A percentile compares a stretch with the other conserved stretches of the same genome.
phyloP scores from a whole-genome alignment of 73 alveolate species.

The Blepharisma japonicum region DNA sequence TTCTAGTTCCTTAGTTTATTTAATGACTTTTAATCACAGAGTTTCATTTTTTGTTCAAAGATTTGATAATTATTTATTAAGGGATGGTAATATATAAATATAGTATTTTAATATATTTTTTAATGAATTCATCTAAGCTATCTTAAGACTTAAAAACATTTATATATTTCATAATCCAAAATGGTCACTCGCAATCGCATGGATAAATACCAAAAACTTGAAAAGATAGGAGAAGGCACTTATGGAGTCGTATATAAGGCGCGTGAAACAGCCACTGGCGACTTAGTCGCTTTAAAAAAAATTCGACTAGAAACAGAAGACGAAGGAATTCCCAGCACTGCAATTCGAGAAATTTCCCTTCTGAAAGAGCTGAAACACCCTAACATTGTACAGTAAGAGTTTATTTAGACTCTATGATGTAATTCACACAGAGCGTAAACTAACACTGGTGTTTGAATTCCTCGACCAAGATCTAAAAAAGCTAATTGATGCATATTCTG shows the following conservation, averaged over 20 bases:
- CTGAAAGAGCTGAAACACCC: constrained; percentile 92
- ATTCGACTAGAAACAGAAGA: constrained; percentile 93
- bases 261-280: constrained; percentile 66
- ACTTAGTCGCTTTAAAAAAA: constrained; percentile 86
- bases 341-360: constrained; percentile 92
- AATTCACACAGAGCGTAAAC: constrained; percentile 68
- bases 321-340: constrained; percentile 96
- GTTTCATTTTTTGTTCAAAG: no score
- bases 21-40: no score
- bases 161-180: no score
- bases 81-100: no score
- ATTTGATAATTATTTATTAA: no score
- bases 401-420: constrained; percentile 58
- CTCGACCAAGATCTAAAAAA: constrained; percentile 75
- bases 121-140: no score
- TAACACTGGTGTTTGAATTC: constrained; percentile 72
- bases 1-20: no score
- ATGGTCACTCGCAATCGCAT: background rate
- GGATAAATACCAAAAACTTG: constrained; percentile 83
- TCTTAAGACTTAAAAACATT: no score
- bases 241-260: constrained; percentile 93
- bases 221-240: constrained; percentile 93
- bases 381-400: constrained; percentile 77
- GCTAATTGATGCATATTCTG: constrained; percentile 53
- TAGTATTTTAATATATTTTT: no score